Evolutionary conservation across 2,329 filamentous ascomycete genomes (phyloP), one percentile per base, ranked within the genome.

Genomic region (Colletotrichum lindemuthianum): DNA sequence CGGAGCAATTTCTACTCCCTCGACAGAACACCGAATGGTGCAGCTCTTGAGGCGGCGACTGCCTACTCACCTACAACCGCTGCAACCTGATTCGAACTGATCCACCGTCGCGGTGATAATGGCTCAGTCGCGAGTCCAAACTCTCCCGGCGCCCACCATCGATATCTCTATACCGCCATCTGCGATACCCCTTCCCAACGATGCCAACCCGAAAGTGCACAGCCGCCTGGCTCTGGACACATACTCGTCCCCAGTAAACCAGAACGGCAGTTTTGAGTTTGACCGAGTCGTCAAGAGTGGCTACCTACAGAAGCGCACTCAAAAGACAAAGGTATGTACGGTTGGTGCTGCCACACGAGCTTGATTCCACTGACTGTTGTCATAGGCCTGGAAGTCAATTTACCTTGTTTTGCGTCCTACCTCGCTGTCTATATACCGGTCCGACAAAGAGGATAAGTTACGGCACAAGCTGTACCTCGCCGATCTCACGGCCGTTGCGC

Each of bases 251-350:
- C 92, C 93, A 5, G 93, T 98, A 68, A 97, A 95, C 74, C 90
- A 97, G 77, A 94, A 97, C 77, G 96, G 96, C 67, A 96, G 93
- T 77, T 99, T 97, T 76, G 94, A 96, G 73, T 97, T 96, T 73
- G 96, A 99, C 77, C 90, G 93, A 54, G 92, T 98, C 59, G 86
- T 98, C 76, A 98, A 97, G 80, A 89, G 90, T 61, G 94, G 95
- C 64, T 91, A 90, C 70, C 89, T 97, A 43, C 86, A 91, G 73
- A 97, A 97, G 79, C 88, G 95, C 70, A 96, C 93, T 15, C 91
- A 94, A 72, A 97, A 95, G 82, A 98, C 95, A 65, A 97, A 96
- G 89, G 92, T 93, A 77, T 60, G 76, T 68, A 41, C 48, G 40
- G 53, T 16, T 56, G 12, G 8, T 54, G 32, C 51, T 55, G 40